A percentile compares a stretch with the other conserved stretches of the same genome.
These are phyloP conservation scores for Areca catechu DNA, from an alignment of 176 grass and related monocot species.

Conservation along the genomic window DNA sequence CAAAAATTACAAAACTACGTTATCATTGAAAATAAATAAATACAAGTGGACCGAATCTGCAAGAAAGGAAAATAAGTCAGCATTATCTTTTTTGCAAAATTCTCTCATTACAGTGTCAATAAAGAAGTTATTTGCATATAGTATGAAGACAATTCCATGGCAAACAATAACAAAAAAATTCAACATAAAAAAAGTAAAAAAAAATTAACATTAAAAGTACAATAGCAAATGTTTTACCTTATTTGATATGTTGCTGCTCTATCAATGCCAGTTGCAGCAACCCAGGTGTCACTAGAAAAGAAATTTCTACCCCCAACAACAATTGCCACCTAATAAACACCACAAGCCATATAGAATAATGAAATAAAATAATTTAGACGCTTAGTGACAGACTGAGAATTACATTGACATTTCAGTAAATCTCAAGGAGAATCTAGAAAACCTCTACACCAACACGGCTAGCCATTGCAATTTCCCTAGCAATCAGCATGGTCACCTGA, in stretches of 20 bases:
- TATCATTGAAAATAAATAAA: no score
- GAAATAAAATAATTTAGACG: constrained; percentile 11
- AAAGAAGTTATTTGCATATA: no score
- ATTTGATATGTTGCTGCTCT: constrained; percentile 69
- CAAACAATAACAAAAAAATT: no score
- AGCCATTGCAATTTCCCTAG: constrained; percentile 83
- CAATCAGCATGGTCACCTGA: constrained; percentile 78
- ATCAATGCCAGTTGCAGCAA: constrained; percentile 69
- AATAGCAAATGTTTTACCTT: constrained; percentile 29
- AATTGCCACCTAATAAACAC: constrained; percentile 56
- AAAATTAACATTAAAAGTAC: no score
- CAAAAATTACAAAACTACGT: no score
- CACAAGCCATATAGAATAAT: background rate
- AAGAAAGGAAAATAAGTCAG: no score
- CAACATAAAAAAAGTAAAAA: no score
- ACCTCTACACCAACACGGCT: constrained; percentile 71
- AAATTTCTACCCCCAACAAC: constrained; percentile 84
- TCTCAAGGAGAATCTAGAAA: background rate
- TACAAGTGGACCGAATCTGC: no score
- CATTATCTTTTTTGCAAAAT: no score
- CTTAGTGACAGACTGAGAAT: background rate
- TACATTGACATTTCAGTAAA: no score
- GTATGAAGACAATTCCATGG: no score
- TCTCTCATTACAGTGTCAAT: no score
- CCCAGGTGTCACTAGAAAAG: constrained; percentile 78